phyloP scores from a whole-genome alignment of 192 early-diverging fungal species.

The Podila clonocystis region DNA sequence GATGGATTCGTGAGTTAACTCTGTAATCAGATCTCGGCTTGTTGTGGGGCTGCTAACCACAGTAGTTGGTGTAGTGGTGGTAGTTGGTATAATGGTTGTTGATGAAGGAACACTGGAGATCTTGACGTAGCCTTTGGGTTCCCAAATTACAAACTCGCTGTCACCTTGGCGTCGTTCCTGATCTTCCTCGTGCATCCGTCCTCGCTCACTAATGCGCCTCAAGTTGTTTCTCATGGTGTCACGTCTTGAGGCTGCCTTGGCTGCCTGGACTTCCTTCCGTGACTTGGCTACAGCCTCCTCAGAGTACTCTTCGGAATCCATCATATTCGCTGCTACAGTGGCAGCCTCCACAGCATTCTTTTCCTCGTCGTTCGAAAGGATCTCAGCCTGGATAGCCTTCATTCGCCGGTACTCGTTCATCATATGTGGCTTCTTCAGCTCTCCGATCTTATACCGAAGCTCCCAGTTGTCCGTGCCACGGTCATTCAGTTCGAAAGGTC shows the following conservation, averaged over 20 bases:
- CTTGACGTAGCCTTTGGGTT: constrained; percentile 44
- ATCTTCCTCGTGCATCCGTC: constrained; percentile 26
- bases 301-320: background rate
- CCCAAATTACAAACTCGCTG: constrained; percentile 35
- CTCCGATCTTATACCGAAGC: constrained; percentile 40
- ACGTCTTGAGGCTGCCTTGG: constrained; percentile 3
- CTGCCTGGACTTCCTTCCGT: background rate
- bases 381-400: constrained; percentile 48
- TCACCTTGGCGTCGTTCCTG: constrained; percentile 28
- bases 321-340: constrained; percentile 5
- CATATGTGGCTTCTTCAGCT: constrained; percentile 47
- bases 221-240: constrained; percentile 32
- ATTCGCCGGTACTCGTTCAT: constrained; percentile 44
- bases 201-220: constrained; percentile 35
- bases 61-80: too few relatives aligned
- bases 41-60: background rate
- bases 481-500: constrained; percentile 41
- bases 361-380: constrained; percentile 30
- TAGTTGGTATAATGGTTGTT: too few relatives aligned
- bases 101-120: background rate
- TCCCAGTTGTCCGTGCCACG: constrained; percentile 36
- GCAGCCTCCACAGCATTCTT: constrained; percentile 13
- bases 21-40: background rate
- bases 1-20: background rate
- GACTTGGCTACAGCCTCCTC: background rate